A percentile compares a stretch with the other conserved stretches of the same genome.
These are phyloP conservation scores for Colletotrichum graminicola DNA, from an alignment of 2,329 filamentous ascomycete species.

Conservation along the genomic window DNA sequence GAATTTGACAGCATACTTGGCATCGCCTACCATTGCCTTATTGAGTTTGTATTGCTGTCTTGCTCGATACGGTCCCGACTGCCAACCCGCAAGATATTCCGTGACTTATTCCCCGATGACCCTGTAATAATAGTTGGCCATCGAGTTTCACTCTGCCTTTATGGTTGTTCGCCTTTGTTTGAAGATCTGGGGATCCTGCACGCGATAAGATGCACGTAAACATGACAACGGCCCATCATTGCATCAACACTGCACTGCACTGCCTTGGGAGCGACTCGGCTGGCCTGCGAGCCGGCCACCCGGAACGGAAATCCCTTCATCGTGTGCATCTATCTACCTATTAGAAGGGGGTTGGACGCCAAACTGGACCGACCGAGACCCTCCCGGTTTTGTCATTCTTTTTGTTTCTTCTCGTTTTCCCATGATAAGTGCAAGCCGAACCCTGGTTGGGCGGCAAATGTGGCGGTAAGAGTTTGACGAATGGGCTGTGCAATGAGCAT, in stretches of 20 bases:
- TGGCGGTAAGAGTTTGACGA: conserved; percentile 2
- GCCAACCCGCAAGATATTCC: neutral
- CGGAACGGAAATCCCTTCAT: conserved; percentile 8
- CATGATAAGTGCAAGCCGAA: neutral
- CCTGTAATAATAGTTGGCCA: conserved; percentile 21
- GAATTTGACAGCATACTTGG: conserved; percentile 4
- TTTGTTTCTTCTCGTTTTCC: neutral
- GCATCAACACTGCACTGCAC: neutral
- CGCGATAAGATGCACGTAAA: conserved; percentile 30
- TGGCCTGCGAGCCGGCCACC: conserved; percentile 8
- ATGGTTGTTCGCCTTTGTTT: conserved; percentile 38
- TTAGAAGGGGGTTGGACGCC: neutral
- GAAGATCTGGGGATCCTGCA: conserved; percentile 43
- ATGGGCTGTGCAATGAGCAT: conserved; percentile 18
- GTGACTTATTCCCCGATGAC: neutral
- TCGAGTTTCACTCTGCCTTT: conserved; percentile 28
- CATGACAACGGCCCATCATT: conserved; percentile 15
- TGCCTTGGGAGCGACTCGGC: conserved; percentile 9
- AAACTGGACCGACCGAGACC: neutral
- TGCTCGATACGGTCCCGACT: neutral
- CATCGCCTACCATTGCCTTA: neutral
- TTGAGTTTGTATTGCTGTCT: neutral
- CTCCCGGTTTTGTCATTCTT: neutral
- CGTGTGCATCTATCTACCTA: conserved; percentile 2
- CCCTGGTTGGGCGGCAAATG: neutral